Evolutionary conservation across 176 grass and related monocot genomes (phyloP), one percentile per base, ranked within the genome.

Genomic region (Zoysia japonica): DNA sequence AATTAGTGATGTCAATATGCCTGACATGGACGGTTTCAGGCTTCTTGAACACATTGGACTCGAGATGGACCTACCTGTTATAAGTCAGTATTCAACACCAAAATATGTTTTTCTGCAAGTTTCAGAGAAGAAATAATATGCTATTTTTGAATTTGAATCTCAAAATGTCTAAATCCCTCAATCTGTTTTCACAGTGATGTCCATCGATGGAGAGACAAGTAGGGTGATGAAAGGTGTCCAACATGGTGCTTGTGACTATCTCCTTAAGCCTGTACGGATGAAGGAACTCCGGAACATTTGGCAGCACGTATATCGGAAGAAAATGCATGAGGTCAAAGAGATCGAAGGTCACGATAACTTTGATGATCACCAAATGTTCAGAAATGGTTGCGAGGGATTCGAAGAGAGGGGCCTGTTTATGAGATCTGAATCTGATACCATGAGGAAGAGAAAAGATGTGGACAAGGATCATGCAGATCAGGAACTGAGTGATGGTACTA

Each of bases 221-320:
- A 92, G 96, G 75, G 96, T 99, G 43, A 99, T 99, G 96, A 99
- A 99, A 91, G 96, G 96, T 73, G 96, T 99, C 6, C 96, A 96
- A 42, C 96, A 99, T 74, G 96, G 96, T 84, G 96, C 96, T 39
- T 99, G 96, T 7, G 96, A 99, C 36, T 99, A 99, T 82, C 92
- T 99, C 72, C 90, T 99, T 68, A 99, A 99, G 84, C 96, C 96
- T 10, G 96, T 99, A 64, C 80, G 96, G 54, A 99, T 99, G 96
- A 99, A 99, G 83, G 96, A 99, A 76, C 92, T 99, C 40, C 85
- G 88, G 35, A 99, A 99, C 77, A 99, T 99, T 62, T 99, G 96
- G 96, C 96, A 99, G 60, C 96, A 99, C 9, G 96, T 99, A 1
- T 99, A 99, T 44, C 72, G 96, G 47, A 99, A 99, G 28, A 99